These are phyloP conservation scores for Orbilia brochopaga DNA, from an alignment of 2,329 filamentous ascomycete species.

Conservation along the genomic window DNA sequence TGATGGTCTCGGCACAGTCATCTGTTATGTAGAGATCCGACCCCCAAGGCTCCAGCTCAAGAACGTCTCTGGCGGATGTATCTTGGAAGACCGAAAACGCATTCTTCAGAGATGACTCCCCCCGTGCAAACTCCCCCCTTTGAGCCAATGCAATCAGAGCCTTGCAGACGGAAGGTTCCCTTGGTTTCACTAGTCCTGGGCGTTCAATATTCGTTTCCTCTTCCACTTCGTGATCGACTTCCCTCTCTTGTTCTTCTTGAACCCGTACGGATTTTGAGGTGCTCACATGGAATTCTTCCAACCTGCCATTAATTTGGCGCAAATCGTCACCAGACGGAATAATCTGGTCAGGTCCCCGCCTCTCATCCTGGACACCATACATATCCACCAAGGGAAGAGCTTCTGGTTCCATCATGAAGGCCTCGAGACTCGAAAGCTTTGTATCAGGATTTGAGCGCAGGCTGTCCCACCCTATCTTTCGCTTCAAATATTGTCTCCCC, in stretches of 20 bases:
- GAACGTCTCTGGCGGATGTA: conserved; percentile 46
- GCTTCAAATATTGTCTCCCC: conserved; percentile 62
- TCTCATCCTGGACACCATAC: conserved; percentile 16
- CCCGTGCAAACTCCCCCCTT: conserved; percentile 20
- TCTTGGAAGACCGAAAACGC: conserved; percentile 25
- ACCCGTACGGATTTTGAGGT: conserved; percentile 3
- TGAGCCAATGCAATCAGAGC: conserved; percentile 33
- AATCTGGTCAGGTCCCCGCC: neutral
- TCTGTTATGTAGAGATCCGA: conserved; percentile 60
- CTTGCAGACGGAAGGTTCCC: conserved; percentile 60
- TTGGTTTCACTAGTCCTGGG: conserved; percentile 57
- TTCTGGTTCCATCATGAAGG: conserved; percentile 60
- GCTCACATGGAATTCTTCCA: conserved; percentile 30
- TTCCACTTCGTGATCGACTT: conserved; percentile 70
- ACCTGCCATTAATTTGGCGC: conserved; percentile 57
- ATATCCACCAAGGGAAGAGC: conserved; percentile 52
- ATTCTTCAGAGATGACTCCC: conserved; percentile 44
- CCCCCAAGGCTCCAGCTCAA: conserved; percentile 57
- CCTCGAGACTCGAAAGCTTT: conserved; percentile 61
- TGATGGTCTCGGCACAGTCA: conserved; percentile 64
- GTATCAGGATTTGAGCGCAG: conserved; percentile 64
- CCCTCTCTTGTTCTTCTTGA: conserved; percentile 72
- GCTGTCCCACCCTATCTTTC: conserved; percentile 36
- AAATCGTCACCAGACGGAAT: conserved; percentile 45
- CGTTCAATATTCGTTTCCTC: conserved; percentile 65